Base-by-base conservation (phyloP, 2,329 filamentous ascomycete species). In the Colletotrichum eremochloae region DNA sequence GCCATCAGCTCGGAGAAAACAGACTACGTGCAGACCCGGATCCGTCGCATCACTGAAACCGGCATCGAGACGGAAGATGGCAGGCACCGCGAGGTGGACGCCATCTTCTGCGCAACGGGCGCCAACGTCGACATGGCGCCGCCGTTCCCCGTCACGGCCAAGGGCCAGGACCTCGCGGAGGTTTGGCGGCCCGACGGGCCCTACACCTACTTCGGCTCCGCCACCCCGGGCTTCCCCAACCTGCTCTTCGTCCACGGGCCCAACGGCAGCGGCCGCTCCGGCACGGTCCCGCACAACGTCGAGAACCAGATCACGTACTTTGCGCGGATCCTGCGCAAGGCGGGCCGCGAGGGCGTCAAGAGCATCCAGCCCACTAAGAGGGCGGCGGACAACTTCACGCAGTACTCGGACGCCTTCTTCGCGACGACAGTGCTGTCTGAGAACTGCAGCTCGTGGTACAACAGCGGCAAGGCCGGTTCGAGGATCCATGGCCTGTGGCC, bases 361-460 rank as follows among this genome's bases (percentile, higher is more conserved):
- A 85, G 89, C 0, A 86, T 94, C 7, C 79, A 80, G 1, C 91
- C 92, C 0, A 87, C 85, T 0, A 84, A 85, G 58, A 82, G 83
- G 40, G 92, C 92, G 0, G 82, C 91, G 0, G 90, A 93, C 52
- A 91, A 93, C 75, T 92, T 91, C 74, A 80, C 89, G 14, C 85
- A 87, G 64, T 92, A 91, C 79, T 84, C 83, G 36, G 86, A 90
- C 74, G 84, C 86, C 0, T 90, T 89, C 77, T 90, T 89, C 75
- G 79, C 81, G 0, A 85, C 80, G 31, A 90, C 87, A 0, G 87
- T 90, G 1, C 80, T 91, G 68, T 84, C 86, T 0, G 89, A 91
- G 64, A 87, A 89, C 68, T 94, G 92, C 78, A 90, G 88, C 52
- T 92, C 89, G 0, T 94, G 92, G 92, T 92, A 92, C 71, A 94